A percentile compares a stretch with the other conserved stretches of the same genome.
phyloP scores from a whole-genome alignment of 495 filamentous ascomycete genomes.

The Barbatosphaeria neglecta region DNA sequence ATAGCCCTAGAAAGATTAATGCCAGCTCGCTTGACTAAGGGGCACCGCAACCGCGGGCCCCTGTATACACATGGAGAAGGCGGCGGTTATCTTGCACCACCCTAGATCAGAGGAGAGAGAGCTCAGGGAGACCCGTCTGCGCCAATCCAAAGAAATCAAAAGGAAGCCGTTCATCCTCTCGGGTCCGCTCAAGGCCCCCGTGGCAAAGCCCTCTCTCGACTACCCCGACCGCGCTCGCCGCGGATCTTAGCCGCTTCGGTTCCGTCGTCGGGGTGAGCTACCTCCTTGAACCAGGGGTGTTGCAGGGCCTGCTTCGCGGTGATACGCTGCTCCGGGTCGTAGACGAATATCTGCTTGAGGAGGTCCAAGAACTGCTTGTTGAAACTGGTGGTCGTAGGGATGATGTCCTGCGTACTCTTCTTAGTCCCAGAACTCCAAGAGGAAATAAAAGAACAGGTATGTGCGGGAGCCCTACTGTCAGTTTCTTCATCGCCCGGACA shows the following conservation, averaged over 20 bases:
- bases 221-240: slow-evolving; percentile 33
- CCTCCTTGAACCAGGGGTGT: slow-evolving; percentile 90
- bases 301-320: slow-evolving; percentile 84
- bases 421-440: slow-evolving; percentile 9
- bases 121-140: neutral
- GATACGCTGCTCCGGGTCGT: slow-evolving; percentile 82
- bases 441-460: neutral
- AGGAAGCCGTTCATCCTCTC: neutral
- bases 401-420: slow-evolving; percentile 60
- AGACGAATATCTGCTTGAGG: slow-evolving; percentile 82
- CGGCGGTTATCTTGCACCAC: no score
- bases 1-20: no score
- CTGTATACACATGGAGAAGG: no score
- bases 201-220: neutral
- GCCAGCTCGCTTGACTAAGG: no score
- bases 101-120: no score
- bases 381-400: slow-evolving; percentile 67
- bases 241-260: slow-evolving; percentile 79
- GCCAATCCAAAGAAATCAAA: neutral
- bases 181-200: neutral
- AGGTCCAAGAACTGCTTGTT: slow-evolving; percentile 80
- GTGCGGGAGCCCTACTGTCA: slow-evolving; percentile 51
- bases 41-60: no score
- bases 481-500: slow-evolving; percentile 85
- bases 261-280: slow-evolving; percentile 69